Base-by-base conservation (phyloP, 106 monocot species). In the Posidonia australis region DNA sequence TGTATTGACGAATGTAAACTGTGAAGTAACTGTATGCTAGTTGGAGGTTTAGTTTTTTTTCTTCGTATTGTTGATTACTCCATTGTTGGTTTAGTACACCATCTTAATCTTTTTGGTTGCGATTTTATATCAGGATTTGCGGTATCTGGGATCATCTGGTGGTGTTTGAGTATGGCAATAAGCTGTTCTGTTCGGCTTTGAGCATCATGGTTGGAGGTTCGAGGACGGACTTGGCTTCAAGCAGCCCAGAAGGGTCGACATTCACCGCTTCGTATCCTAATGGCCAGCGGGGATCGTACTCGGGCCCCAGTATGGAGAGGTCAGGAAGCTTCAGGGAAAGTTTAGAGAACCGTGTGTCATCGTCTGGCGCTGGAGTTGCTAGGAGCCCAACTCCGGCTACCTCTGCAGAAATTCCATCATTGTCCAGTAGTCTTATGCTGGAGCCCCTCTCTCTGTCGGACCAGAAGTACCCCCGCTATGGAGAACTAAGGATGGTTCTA, bases 291-390 rank as follows among this genome's bases (percentile, higher is more conserved):
- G 81, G 81, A n/a, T 60, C 67, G 10, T 83, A 81, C 25, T 55
- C 73, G 13, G 63, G 73, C 28, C 54, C 83, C 22, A 73, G 26
- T 67, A 72, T 84, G 82, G 87, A 87, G 54, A 76, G 82, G 56
- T 75, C 82, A 18, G 73, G 80, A 51, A 92, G 88, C 64, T 92
- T 88, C 23, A 71, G 91, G 10, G 91, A 92, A 74, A 82, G 69
- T 45, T 27, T 73, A 31, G 81, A 81, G 36, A 78, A 51, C 44
- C 78, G 82, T 21, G 29, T 51, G 19, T 42, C 74, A 67, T 65
- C 22, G 62, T 72, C 83, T 13, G 73, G 74, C 16, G 12, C 74
- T 18, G 67, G 65, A 21, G 60, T 62, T 44, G 52, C 79, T 1
- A 83, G 83, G 63, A 83, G 68, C 58, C 43, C 58, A 20, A 66